Evolutionary conservation across 1,139 yeast species (phyloP), one percentile per base, ranked within the genome.

Genomic region (Blastobotrys persicus): DNA sequence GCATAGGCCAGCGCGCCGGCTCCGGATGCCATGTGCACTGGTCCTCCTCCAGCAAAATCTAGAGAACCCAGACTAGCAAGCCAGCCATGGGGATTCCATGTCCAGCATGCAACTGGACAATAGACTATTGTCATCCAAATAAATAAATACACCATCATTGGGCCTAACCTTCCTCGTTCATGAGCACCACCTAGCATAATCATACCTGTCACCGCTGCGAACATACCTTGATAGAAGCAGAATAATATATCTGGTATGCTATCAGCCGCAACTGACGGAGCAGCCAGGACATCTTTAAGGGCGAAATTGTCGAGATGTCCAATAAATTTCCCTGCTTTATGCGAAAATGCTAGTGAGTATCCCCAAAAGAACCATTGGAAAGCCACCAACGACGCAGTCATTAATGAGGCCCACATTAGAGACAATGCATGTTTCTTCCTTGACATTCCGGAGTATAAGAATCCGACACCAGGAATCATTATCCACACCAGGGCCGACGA

Each of bases 361-460:
- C 98, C 98, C 96, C 97, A 88, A 73, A 88, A 88, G 20, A 88
- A 91, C 98, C 98, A 91, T 65, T 91, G 96, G 78, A 91, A 88
- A 13, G 95, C 89, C 87, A 88, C n/a, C 6, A 37, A 11, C 3
- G 41, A 37, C 4, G 41, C 41, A 7, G 41, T 19, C 41, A 37
- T 88, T 66, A 91, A 73, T 2, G 95, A 83, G n/a, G 96, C 94
- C 96, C 96, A 91, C 53, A 91, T 72, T 50, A 91, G 75, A 9
- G 96, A 85, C 52, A 89, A 73, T 13, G 97, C 96, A 63, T 91
- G 96, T 71, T 88, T 88, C 69, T 89, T 89, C 69, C 98, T 80
- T 7, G 96, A 83, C 56, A 89, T 74, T 58, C 98, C 98, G 31
- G 95, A 86, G 70, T 91, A 91, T 55, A 89, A 74, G 47, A 91